phyloP scores from a whole-genome alignment of 2,329 filamentous ascomycete genomes.

The Emydomyces testavorans region DNA sequence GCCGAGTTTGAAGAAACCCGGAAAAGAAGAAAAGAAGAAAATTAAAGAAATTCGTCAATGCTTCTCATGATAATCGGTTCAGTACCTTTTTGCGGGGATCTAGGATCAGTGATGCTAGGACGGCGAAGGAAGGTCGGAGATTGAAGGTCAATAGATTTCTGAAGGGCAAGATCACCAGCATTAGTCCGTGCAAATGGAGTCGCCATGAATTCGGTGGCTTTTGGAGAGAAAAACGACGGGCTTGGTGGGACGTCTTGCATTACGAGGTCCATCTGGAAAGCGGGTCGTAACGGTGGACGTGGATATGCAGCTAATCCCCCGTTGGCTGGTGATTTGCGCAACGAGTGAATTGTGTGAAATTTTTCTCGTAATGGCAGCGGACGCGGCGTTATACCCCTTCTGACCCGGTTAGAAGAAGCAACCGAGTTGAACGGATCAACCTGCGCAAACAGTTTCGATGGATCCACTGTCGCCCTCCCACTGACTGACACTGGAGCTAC shows the following conservation, averaged over 20 bases:
- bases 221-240: constrained; percentile 35
- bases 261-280: constrained; percentile 27
- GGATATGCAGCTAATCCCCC: constrained; percentile 7
- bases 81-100: constrained; percentile 31
- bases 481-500: not conserved
- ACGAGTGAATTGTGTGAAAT: constrained; percentile 20
- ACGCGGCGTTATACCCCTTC: constrained; percentile 27
- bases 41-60: constrained; percentile 37
- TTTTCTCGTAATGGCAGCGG: constrained; percentile 32
- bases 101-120: constrained; percentile 25
- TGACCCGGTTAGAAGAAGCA: constrained; percentile 17
- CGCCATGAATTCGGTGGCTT: constrained; percentile 34
- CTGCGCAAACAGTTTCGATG: constrained; percentile 11
- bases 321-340: constrained; percentile 12
- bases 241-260: constrained; percentile 30
- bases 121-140: constrained; percentile 2
- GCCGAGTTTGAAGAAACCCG: not conserved
- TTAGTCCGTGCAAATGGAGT: constrained; percentile 28
- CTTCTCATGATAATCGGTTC: constrained; percentile 36
- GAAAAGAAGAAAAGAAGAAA: constrained; percentile 13
- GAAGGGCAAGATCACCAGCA: constrained; percentile 23
- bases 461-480: constrained; percentile 4
- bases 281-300: constrained; percentile 15
- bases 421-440: constrained; percentile 14
- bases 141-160: not conserved